Evolutionary conservation across 2,329 filamentous ascomycete species (phyloP).

Genomic region (Colletotrichum sp.): DNA sequence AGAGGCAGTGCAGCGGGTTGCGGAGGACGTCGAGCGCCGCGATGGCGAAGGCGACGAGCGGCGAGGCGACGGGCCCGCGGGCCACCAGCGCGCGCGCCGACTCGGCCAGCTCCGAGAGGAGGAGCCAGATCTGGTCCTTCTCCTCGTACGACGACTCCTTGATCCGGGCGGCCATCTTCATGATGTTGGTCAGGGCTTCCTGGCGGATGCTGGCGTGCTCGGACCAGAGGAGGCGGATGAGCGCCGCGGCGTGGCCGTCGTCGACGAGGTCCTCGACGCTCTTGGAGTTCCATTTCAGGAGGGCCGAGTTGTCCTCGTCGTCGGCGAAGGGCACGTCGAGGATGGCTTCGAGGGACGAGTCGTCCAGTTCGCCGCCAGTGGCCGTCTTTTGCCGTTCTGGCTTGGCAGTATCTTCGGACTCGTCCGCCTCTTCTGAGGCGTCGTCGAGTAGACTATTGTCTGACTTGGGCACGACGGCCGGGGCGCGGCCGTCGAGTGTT

Average conservation of each 20-base stretch:
- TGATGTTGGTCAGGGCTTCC: conserved; percentile 75
- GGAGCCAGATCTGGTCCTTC: conserved; percentile 77
- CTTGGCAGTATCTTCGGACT: not conserved
- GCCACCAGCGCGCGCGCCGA: conserved; percentile 66
- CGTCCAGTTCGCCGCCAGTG: conserved; percentile 27
- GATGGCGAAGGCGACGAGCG: conserved; percentile 77
- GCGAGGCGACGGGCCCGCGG: conserved; percentile 68
- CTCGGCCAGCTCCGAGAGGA: conserved; percentile 81
- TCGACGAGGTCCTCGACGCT: conserved; percentile 80
- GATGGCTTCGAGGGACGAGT: conserved; percentile 54
- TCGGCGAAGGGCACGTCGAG: conserved; percentile 54
- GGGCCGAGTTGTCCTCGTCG: conserved; percentile 55
- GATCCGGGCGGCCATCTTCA: conserved; percentile 67
- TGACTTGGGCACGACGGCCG: not conserved
- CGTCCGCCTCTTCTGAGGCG: not conserved
- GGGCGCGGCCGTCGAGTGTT: not conserved
- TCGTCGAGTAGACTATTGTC: not conserved
- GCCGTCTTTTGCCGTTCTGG: not conserved
- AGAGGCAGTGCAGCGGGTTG: conserved; percentile 82
- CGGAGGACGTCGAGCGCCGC: conserved; percentile 73
- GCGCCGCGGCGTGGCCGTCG: conserved; percentile 71
- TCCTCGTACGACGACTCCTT: conserved; percentile 76
- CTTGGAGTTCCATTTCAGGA: conserved; percentile 75
- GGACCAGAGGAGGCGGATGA: conserved; percentile 80
- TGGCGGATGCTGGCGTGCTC: conserved; percentile 76